These are phyloP conservation scores for Ophiostoma montium DNA, from an alignment of 2,329 filamentous ascomycete species.

Conservation along the genomic window DNA sequence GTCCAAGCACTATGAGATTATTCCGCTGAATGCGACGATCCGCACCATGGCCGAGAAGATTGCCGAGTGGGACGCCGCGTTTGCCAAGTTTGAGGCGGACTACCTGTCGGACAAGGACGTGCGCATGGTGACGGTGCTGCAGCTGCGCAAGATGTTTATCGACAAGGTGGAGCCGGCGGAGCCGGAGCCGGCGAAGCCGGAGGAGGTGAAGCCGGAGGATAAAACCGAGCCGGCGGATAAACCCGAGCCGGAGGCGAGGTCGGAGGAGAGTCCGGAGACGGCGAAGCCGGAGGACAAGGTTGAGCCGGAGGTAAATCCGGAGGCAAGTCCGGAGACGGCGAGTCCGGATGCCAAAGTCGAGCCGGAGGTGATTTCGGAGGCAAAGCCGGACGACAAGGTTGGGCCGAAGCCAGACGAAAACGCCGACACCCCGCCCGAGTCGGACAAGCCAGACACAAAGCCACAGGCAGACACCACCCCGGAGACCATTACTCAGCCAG, in stretches of 20 bases:
- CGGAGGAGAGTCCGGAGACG: constrained; percentile 31
- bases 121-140: constrained; percentile 75
- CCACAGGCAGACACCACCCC: not conserved
- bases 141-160: constrained; percentile 87
- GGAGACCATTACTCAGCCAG: not conserved
- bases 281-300: constrained; percentile 15
- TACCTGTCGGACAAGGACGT: constrained; percentile 98
- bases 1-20: constrained; percentile 92
- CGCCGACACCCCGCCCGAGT: too few relatives aligned
- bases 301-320: not conserved
- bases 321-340: not conserved
- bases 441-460: not conserved
- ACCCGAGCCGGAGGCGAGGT: constrained; percentile 14
- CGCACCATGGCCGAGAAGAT: constrained; percentile 87
- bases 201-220: constrained; percentile 24
- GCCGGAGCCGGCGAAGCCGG: constrained; percentile 56
- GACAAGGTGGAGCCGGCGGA: too few relatives aligned
- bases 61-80: constrained; percentile 82
- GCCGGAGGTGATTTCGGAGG: too few relatives aligned
- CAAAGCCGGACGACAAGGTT: too few relatives aligned
- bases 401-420: too few relatives aligned
- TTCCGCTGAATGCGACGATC: constrained; percentile 79
- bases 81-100: constrained; percentile 80
- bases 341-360: too few relatives aligned
- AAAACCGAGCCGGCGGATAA: too few relatives aligned